Evolutionary conservation across 202 grass and related monocot species (phyloP).

Genomic region (Sporobolus alterniflorus): DNA sequence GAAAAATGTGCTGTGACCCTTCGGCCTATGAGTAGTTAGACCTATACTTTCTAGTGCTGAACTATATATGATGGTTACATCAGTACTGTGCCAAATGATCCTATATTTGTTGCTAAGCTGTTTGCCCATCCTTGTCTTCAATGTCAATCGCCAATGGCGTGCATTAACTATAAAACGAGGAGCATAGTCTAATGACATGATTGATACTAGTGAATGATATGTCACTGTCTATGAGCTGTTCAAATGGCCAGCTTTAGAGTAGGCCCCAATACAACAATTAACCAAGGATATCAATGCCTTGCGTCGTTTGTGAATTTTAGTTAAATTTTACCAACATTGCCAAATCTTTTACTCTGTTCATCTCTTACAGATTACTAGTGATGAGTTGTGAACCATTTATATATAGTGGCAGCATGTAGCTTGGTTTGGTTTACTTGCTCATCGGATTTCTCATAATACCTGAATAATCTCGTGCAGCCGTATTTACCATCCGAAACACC

Average conservation of each 20-base stretch:
- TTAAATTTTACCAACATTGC: not conserved
- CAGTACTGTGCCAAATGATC: slow-evolving; percentile 14
- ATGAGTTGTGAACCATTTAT: not conserved
- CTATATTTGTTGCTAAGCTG: slow-evolving; percentile 11
- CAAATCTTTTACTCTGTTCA: not conserved
- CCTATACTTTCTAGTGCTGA: not conserved
- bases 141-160: slow-evolving; percentile 16
- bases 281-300: slow-evolving; percentile 1
- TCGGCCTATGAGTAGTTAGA: not conserved
- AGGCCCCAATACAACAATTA: slow-evolving; percentile 17
- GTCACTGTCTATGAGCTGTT: slow-evolving; percentile 33
- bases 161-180: slow-evolving; percentile 36
- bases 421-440: slow-evolving; percentile 7
- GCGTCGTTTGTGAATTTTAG: not conserved
- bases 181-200: slow-evolving; percentile 18
- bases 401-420: not conserved
- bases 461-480: slow-evolving; percentile 69
- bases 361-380: not conserved
- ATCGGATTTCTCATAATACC: slow-evolving; percentile 31
- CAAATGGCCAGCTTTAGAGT: slow-evolving; percentile 6
- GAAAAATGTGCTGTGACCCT: slow-evolving; percentile 13
- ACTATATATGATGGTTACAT: not conserved
- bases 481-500: slow-evolving; percentile 94
- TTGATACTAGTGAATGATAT: slow-evolving; percentile 6
- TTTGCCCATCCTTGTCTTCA: slow-evolving; percentile 34